Conservation (phyloP, 2,329 filamentous ascomycete genomes). For the Xylariomycetidae sp. region DNA sequence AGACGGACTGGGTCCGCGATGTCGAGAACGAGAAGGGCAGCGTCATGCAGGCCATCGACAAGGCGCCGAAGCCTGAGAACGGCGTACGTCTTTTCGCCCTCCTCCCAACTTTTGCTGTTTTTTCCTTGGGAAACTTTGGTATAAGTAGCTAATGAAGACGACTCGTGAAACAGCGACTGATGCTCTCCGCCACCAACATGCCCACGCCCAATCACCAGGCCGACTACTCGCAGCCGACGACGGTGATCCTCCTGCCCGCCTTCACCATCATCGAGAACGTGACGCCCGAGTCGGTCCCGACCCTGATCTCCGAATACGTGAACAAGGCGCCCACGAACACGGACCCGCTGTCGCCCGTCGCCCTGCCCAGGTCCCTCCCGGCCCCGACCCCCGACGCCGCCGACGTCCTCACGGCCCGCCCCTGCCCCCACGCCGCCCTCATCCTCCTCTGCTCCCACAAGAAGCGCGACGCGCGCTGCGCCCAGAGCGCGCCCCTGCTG, state of each 20-base stretch:
- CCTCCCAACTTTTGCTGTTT: conserved; percentile 1
- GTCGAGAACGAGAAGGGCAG: conserved; percentile 83
- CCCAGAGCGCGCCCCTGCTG: conserved; percentile 88
- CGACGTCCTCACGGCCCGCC: conserved; percentile 41
- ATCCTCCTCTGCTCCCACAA: conserved; percentile 92
- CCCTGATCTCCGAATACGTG: conserved; percentile 67
- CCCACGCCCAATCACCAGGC: conserved; percentile 65
- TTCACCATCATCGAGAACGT: conserved; percentile 83
- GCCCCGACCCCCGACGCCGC: conserved; percentile 26
- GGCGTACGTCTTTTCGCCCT: conserved; percentile 51
- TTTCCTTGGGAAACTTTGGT: conserved; percentile 2
- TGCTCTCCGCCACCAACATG: conserved; percentile 90
- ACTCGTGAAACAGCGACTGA: conserved; percentile 80
- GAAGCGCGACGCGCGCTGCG: conserved; percentile 92
- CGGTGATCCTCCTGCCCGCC: conserved; percentile 76
- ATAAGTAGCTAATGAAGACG: too few species aligned
- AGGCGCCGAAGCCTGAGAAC: conserved; percentile 55
- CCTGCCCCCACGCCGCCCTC: conserved; percentile 77
- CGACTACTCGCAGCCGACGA: conserved; percentile 67
- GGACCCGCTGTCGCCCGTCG: conserved; percentile 47
- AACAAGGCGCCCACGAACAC: conserved; percentile 69
- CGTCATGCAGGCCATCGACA: conserved; percentile 71
- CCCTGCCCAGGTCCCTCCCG: conserved; percentile 31
- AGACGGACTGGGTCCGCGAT: conserved; percentile 89
- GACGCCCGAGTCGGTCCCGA: conserved; percentile 66